A percentile compares a stretch with the other conserved stretches of the same genome.
phyloP scores from a whole-genome alignment of 352 stramenopile genomes.

The Globisporangium irregulare region DNA sequence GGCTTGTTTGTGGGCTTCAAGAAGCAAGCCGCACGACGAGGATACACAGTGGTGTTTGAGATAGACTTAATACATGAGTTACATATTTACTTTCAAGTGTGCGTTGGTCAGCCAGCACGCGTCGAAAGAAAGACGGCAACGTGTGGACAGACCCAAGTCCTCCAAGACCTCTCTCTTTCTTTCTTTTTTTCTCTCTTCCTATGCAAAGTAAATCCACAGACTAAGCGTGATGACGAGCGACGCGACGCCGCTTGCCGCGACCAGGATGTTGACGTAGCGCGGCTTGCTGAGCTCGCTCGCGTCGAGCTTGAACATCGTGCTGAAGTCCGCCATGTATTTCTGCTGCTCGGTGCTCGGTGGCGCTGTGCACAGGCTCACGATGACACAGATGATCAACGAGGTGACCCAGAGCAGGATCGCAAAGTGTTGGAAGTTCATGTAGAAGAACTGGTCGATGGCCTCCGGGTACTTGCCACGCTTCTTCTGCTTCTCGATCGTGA shows the following conservation, averaged over 20 bases:
- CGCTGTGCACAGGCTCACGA: slow-evolving; percentile 46
- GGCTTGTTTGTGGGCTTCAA: no score
- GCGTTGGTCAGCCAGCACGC: no score
- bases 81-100: no score
- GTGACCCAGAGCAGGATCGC: slow-evolving; percentile 53
- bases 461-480: slow-evolving; percentile 37
- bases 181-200: neutral
- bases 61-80: no score
- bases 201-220: slow-evolving; percentile 54
- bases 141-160: neutral
- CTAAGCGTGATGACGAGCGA: slow-evolving; percentile 46
- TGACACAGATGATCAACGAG: slow-evolving; percentile 41
- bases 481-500: slow-evolving; percentile 46
- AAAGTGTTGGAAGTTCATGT: slow-evolving; percentile 76
- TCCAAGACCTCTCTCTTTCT: neutral
- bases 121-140: no score
- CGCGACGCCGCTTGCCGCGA: slow-evolving; percentile 36
- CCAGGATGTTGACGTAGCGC: slow-evolving; percentile 42
- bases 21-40: no score
- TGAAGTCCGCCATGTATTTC: slow-evolving; percentile 54
- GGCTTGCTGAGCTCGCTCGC: slow-evolving; percentile 46
- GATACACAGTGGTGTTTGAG: no score
- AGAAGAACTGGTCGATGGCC: slow-evolving; percentile 53
- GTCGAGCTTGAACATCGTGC: slow-evolving; percentile 51
- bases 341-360: slow-evolving; percentile 33